Evolutionary conservation across 1,139 yeast species (phyloP), one percentile per base, ranked within the genome.

Genomic region (Pichiaceae sp.): DNA sequence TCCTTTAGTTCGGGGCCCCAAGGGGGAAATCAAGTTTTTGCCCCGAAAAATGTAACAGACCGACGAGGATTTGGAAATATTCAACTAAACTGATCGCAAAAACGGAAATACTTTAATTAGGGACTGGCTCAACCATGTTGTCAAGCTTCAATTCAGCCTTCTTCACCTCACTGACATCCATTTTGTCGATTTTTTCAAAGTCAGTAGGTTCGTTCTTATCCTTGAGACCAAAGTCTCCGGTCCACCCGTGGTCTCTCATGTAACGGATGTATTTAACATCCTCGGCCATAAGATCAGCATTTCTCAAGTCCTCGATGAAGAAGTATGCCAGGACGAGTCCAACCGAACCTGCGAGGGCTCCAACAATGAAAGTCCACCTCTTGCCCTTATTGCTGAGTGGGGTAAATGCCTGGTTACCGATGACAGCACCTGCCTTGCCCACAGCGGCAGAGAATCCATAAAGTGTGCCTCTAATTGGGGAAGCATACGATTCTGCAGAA

Each of bases 391-490:
- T 40, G 39, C 53, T 50, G 35, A 57, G 54, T 17, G 58, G 50
- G 15, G 58, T 56, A 49, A 61, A 60, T 27, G 52, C 55, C 41
- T 56, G 54, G 9, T 61, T 61, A 26, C 63, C 62, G 24, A 56
- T 48, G 11, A 46, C 53, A 16, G 54, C 54, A 28, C 54, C 54
- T 3, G 47, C 41, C 34, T 50, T 50, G 21, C 54, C 54, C 20
- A 50, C 14, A 20, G 53, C 53, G 11, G 53, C 53, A 17, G 49
- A 46, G 17, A 50, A 36, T 18, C 54, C 54, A 26, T 71, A 71
- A 36, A 61, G 65, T 1, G 87, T 78, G 34, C 89, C 91, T 57
- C 91, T 68, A 33, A 82, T 71, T 15, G 85, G 83, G 11, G 89
- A 79, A 19, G 91, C 86, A 50, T 68, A 82, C 3, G 75, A 66